phyloP scores from a whole-genome alignment of 345 rosid genomes.

The Kernera saxatilis region DNA sequence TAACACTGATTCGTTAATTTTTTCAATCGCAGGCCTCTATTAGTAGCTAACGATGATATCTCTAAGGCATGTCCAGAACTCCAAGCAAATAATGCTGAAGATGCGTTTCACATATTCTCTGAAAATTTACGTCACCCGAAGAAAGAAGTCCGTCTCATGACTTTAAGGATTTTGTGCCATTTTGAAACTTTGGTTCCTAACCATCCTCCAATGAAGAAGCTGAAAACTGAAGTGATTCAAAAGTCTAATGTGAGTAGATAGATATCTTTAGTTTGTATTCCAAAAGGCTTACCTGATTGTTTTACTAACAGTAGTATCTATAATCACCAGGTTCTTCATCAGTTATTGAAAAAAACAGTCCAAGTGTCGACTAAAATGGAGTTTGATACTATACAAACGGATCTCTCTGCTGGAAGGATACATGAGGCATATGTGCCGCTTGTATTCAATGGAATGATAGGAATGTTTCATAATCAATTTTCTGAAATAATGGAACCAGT shows the following conservation, averaged over 20 bases:
- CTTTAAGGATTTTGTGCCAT: constrained; percentile 66
- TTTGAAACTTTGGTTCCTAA: constrained; percentile 33
- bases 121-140: constrained; percentile 59
- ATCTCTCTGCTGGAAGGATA: constrained; percentile 52
- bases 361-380: constrained; percentile 31
- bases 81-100: constrained; percentile 33
- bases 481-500: constrained; percentile 53
- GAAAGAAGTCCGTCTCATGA: constrained; percentile 62
- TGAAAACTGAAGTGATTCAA: constrained; percentile 38
- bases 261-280: background rate
- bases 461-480: constrained; percentile 61
- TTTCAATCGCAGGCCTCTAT: constrained; percentile 34
- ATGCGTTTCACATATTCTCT: constrained; percentile 42
- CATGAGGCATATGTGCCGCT: constrained; percentile 46
- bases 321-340: constrained; percentile 53
- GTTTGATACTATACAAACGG: constrained; percentile 43
- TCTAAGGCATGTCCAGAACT: constrained; percentile 38
- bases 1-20: constrained; percentile 2
- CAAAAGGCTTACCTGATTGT: background rate
- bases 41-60: constrained; percentile 29
- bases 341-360: constrained; percentile 37
- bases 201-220: constrained; percentile 39
- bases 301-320: constrained; percentile 1
- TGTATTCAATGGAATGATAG: constrained; percentile 61
- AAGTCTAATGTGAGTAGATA: constrained; percentile 43